Base-by-base conservation (phyloP, 352 stramenopile species). In the Proteromonas lacertae region DNA sequence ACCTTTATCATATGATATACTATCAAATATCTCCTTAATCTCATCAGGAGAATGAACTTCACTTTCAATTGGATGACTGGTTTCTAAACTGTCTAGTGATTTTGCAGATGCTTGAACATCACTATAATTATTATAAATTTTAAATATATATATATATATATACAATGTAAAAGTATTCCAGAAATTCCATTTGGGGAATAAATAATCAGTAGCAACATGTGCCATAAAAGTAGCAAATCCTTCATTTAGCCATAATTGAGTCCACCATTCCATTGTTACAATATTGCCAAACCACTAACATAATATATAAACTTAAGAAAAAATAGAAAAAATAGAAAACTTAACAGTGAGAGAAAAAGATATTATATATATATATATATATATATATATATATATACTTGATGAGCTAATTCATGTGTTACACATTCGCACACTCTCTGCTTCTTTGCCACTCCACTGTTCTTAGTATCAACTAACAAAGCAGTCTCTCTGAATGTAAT, bases 221-320 rank as follows among this genome's bases (percentile, higher is more conserved):
- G 93, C 74, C 54, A 86, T n/a, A n/a, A n/a, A n/a, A n/a, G n/a
- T n/a, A n/a, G n/a, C n/a, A n/a, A n/a, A n/a, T n/a, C n/a, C n/a
- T n/a, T n/a, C n/a, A n/a, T n/a, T n/a, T n/a, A n/a, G n/a, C n/a
- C n/a, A n/a, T n/a, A n/a, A n/a, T n/a, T n/a, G n/a, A n/a, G n/a
- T n/a, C n/a, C n/a, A n/a, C n/a, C n/a, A n/a, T n/a, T n/a, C n/a
- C n/a, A n/a, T 86, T 59, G 73, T 93, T 29, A 62, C 70, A 8
- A 80, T 81, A 51, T 94, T 95, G 4, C 79, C 80, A 52, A 95
- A 82, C 54, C 95, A 95, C 5, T 95, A 60, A 71, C 73, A 91
- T 2, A 90, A 55, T 18, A 69, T 66, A 8, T 70, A 75, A 70
- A 71, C 90, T 67, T 81, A 95, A 5, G 71, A 61, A 78, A 94